Evolutionary conservation across 2,329 filamentous ascomycete species (phyloP).

Genomic region (Epichloe baconii): DNA sequence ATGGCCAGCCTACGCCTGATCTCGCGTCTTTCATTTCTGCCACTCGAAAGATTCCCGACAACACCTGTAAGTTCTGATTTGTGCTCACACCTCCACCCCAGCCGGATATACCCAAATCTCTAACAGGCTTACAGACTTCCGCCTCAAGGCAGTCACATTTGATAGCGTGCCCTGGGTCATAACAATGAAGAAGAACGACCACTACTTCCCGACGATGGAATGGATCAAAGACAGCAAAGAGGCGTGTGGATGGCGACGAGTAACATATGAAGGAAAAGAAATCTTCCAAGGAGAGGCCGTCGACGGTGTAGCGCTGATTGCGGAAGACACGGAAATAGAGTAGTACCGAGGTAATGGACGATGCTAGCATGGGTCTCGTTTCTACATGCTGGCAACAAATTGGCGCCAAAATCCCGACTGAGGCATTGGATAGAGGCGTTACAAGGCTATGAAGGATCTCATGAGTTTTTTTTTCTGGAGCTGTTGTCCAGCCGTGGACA

Average conservation of each 20-base stretch:
- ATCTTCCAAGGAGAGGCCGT: conserved; percentile 39
- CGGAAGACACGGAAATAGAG: conserved; percentile 32
- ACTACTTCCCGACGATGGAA: conserved; percentile 70
- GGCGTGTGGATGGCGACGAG: conserved; percentile 47
- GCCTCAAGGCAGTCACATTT: conserved; percentile 92
- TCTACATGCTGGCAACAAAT: conserved; percentile 1
- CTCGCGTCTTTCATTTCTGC: conserved; percentile 68
- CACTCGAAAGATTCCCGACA: conserved; percentile 81
- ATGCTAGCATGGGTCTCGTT: neutral
- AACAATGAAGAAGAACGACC: conserved; percentile 99
- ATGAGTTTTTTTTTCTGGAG: conserved; percentile 17
- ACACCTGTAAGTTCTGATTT: conserved; percentile 54
- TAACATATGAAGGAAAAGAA: conserved; percentile 46
- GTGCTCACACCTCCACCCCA: neutral
- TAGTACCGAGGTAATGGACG: conserved; percentile 8
- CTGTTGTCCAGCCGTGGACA: conserved; percentile 11
- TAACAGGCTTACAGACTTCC: conserved; percentile 56
- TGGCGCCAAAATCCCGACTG: conserved; percentile 7
- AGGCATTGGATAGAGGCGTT: conserved; percentile 18
- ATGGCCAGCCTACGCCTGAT: conserved; percentile 73
- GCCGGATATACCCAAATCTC: neutral
- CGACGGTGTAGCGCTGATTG: conserved; percentile 32
- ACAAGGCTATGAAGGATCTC: conserved; percentile 23
- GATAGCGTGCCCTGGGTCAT: conserved; percentile 99
- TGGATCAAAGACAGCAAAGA: conserved; percentile 51